A percentile compares a stretch with the other conserved stretches of the same genome.
Evolutionary conservation across 306 rosid species (phyloP).

Genomic region (Cotoneaster glaucophyllus): DNA sequence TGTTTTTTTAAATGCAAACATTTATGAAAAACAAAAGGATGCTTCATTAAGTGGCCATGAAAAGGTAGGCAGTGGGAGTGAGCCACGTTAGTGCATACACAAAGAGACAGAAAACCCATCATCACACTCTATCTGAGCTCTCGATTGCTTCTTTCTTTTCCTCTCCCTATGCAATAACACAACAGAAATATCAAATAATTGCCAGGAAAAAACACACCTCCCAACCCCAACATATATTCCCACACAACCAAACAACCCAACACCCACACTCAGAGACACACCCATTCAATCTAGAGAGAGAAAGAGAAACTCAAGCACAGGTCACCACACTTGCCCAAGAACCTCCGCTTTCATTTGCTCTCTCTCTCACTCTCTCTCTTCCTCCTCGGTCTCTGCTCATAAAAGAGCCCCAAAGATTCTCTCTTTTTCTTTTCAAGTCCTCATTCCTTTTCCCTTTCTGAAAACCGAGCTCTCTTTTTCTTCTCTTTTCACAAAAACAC

Average conservation of each 20-base stretch:
- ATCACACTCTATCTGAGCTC: not conserved
- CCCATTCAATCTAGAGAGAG: not conserved
- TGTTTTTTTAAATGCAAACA: not conserved
- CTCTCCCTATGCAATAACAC: conserved; percentile 1
- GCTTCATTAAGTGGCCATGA: not conserved
- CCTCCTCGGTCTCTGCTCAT: not conserved
- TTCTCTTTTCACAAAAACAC: conserved; percentile 4
- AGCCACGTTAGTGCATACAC: conserved; percentile 9
- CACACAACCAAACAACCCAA: conserved; percentile 3
- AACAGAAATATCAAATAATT: not conserved
- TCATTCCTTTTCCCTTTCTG: conserved; percentile 8
- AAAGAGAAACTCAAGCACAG: not conserved
- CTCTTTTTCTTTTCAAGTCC: not conserved
- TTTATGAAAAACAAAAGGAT: not conserved
- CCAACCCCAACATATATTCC: conserved; percentile 14
- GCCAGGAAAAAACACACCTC: not conserved
- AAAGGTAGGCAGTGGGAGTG: not conserved
- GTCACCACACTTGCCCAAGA: conserved; percentile 19
- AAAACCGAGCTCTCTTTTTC: conserved; percentile 38
- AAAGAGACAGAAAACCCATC: not conserved
- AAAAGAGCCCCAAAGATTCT: conserved; percentile 15
- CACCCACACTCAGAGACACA: not conserved
- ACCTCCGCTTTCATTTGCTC: conserved; percentile 54
- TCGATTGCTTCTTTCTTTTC: not conserved
- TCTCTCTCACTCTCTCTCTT: conserved; percentile 6